A percentile compares a stretch with the other conserved stretches of the same genome.
These are phyloP conservation scores for Pseudozyma sp. DNA, from an alignment of 1,284 basidiomycete genomes.

Conservation along the genomic window DNA sequence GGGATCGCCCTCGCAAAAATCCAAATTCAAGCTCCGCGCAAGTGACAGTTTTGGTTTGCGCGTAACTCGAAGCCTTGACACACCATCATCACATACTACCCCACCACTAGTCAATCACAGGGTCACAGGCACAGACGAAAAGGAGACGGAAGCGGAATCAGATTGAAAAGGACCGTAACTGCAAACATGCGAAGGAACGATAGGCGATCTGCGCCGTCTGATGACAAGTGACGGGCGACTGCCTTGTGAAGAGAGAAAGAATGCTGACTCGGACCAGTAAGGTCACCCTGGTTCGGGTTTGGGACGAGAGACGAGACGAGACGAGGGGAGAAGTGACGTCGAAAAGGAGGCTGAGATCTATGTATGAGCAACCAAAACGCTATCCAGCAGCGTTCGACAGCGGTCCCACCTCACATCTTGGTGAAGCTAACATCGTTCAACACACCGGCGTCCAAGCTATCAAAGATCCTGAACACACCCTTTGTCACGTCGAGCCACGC, in stretches of 20 bases:
- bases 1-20: no score
- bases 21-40: no score
- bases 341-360: background rate
- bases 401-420: constrained; percentile 4
- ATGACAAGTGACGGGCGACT: background rate
- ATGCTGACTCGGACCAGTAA: background rate
- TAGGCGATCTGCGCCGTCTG: background rate
- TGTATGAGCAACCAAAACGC: background rate
- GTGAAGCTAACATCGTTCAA: constrained; percentile 22
- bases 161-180: no score
- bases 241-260: background rate
- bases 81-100: no score
- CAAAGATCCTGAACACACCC: constrained; percentile 35
- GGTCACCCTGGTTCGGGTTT: no score
- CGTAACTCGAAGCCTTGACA: no score
- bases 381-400: background rate
- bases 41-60: no score
- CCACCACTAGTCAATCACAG: no score
- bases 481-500: constrained; percentile 50
- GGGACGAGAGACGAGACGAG: background rate
- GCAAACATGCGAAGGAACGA: no score
- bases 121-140: no score
- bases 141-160: no score
- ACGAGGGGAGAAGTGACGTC: background rate
- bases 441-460: constrained; percentile 16